Conservation (phyloP, 164 flowering plant genomes). For the grape (Vitis vinifera) region DNA sequence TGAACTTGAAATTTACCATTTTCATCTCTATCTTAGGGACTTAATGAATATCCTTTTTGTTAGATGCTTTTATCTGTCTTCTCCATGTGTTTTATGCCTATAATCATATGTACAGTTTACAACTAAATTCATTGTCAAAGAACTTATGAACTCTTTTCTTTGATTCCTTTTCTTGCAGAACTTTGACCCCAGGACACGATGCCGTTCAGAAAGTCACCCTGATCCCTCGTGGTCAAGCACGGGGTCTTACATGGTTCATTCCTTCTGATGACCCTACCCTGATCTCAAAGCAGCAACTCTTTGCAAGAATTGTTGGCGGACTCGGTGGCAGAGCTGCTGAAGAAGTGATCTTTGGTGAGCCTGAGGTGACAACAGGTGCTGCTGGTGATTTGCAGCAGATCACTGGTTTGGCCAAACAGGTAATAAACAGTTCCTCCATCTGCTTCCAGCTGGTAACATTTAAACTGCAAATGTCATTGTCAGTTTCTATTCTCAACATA, state of each 20-base stretch:
- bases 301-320: slow-evolving; percentile 89
- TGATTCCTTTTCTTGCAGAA: slow-evolving; percentile 39
- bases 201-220: slow-evolving; percentile 87
- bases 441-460: not conserved
- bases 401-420: slow-evolving; percentile 86
- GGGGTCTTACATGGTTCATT: slow-evolving; percentile 86
- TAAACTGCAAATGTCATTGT: too few species aligned
- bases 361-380: slow-evolving; percentile 90
- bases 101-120: too few species aligned
- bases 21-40: too few species aligned
- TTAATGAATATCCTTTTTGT: too few species aligned
- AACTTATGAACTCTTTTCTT: not conserved
- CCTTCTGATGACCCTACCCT: slow-evolving; percentile 81
- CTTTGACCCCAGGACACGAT: slow-evolving; percentile 92
- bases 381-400: slow-evolving; percentile 85
- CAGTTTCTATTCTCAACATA: too few species aligned
- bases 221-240: slow-evolving; percentile 85
- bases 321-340: slow-evolving; percentile 94
- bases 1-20: too few species aligned
- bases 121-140: not conserved
- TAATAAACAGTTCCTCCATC: slow-evolving; percentile 9
- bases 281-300: slow-evolving; percentile 81
- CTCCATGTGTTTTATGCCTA: too few species aligned
- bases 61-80: too few species aligned
- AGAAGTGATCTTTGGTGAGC: slow-evolving; percentile 83